A percentile compares a stretch with the other conserved stretches of the same genome.
These are phyloP conservation scores for Modicella reniformis DNA, from an alignment of 371 early-diverging fungal species.

Conservation along the genomic window DNA sequence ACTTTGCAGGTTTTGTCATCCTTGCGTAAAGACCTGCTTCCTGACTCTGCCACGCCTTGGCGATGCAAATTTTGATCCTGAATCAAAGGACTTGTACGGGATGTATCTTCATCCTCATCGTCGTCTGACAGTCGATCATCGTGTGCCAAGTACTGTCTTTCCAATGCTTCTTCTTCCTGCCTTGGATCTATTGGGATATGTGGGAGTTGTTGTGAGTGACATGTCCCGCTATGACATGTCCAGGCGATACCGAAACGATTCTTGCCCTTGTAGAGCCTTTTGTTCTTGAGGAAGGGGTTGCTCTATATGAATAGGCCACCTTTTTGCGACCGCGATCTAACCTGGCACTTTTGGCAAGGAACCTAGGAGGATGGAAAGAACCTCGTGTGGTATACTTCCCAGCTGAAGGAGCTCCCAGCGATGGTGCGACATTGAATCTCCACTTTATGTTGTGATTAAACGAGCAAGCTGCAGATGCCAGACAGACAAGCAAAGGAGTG, in stretches of 20 bases:
- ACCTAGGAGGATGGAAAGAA: slow-evolving; percentile 47
- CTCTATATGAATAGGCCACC: too few species aligned
- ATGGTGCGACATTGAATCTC: slow-evolving; percentile 37
- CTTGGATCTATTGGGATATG: slow-evolving; percentile 24
- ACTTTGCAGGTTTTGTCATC: not conserved
- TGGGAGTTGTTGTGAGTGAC: not conserved
- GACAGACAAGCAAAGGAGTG: not conserved
- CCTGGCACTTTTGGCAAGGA: slow-evolving; percentile 54
- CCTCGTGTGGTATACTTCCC: slow-evolving; percentile 48
- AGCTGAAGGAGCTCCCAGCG: slow-evolving; percentile 47
- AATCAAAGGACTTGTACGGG: slow-evolving; percentile 17
- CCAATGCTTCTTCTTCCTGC: slow-evolving; percentile 37
- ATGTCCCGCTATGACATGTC: not conserved
- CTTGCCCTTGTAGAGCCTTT: too few species aligned
- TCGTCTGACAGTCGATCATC: slow-evolving; percentile 51
- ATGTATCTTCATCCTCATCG: slow-evolving; percentile 47
- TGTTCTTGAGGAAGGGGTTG: not conserved
- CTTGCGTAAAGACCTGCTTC: not conserved
- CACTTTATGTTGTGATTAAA: too few species aligned
- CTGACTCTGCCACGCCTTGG: not conserved
- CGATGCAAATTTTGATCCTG: slow-evolving; percentile 11
- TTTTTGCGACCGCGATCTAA: slow-evolving; percentile 2
- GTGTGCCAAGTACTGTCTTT: slow-evolving; percentile 34
- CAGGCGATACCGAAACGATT: not conserved
- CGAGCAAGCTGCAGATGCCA: not conserved